Evolutionary conservation across 805 yeast genomes (phyloP).

Genomic region (Yarrowia yakushimensis): DNA sequence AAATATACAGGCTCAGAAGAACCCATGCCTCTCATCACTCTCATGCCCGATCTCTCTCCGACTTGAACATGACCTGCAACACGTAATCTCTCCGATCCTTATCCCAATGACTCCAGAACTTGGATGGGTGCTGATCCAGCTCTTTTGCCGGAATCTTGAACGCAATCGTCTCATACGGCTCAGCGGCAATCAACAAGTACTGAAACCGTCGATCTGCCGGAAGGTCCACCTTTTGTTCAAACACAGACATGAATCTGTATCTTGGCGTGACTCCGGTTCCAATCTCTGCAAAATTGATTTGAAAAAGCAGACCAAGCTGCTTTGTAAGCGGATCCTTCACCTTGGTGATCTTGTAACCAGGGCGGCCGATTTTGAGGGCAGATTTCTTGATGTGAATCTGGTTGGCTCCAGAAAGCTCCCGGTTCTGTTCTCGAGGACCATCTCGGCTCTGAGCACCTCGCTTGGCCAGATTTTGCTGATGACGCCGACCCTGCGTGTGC

Average conservation of each 20-base stretch:
- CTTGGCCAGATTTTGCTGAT: constrained; percentile 65
- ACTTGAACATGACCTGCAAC: constrained; percentile 57
- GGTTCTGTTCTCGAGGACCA: constrained; percentile 34
- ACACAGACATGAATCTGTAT: constrained; percentile 72
- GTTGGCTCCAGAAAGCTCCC: constrained; percentile 27
- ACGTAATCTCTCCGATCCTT: constrained; percentile 62
- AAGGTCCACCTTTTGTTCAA: constrained; percentile 57
- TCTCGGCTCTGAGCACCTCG: constrained; percentile 45
- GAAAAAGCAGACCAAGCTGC: constrained; percentile 63
- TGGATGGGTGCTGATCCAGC: constrained; percentile 41
- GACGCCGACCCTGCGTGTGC: constrained; percentile 82
- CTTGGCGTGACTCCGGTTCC: constrained; percentile 50
- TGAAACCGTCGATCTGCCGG: constrained; percentile 49
- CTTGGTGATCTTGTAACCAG: constrained; percentile 65
- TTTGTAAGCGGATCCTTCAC: constrained; percentile 58
- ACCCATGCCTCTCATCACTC: neutral
- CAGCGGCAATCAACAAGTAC: constrained; percentile 77
- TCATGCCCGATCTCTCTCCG: neutral
- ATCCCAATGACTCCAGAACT: constrained; percentile 73
- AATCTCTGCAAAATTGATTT: constrained; percentile 53
- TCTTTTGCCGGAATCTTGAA: constrained; percentile 66
- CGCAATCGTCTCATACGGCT: constrained; percentile 82
- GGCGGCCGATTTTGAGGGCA: constrained; percentile 65
- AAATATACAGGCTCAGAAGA: neutral
- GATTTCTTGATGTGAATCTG: constrained; percentile 42